Conservation (phyloP, 1,284 basidiomycete genomes). For the Hortiboletus rubellus region DNA sequence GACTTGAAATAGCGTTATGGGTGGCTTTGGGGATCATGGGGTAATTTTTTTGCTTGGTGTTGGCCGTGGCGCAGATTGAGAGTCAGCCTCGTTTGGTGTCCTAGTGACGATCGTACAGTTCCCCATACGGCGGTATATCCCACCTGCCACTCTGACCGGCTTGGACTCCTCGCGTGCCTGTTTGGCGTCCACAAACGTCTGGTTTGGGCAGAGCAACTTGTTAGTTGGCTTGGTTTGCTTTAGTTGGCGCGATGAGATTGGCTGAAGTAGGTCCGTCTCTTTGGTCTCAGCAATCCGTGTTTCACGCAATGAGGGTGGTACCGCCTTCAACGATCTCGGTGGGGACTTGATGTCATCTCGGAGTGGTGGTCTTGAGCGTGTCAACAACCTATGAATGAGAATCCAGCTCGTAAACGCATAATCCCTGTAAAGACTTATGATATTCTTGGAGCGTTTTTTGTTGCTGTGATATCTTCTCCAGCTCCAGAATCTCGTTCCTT, state of each 20-base stretch:
- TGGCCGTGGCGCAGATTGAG: slow-evolving; percentile 8
- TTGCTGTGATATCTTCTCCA: slow-evolving; percentile 39
- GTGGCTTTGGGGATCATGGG: slow-evolving; percentile 25
- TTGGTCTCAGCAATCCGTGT: background rate
- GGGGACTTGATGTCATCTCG: slow-evolving; percentile 61
- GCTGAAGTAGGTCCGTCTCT: slow-evolving; percentile 24
- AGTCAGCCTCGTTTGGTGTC: slow-evolving; percentile 2
- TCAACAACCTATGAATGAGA: slow-evolving; percentile 13
- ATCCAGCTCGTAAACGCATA: slow-evolving; percentile 1
- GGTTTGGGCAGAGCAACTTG: slow-evolving; percentile 21
- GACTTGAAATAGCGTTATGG: slow-evolving; percentile 54
- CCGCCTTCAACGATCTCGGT: slow-evolving; percentile 61
- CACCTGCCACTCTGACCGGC: slow-evolving; percentile 52
- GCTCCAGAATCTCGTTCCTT: slow-evolving; percentile 53
- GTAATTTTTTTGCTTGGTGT: slow-evolving; percentile 4
- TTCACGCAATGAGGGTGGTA: slow-evolving; percentile 2
- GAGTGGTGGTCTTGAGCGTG: slow-evolving; percentile 13
- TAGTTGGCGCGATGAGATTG: slow-evolving; percentile 31
- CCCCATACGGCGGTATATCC: slow-evolving; percentile 58
- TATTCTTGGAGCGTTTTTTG: slow-evolving; percentile 29
- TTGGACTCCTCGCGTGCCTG: slow-evolving; percentile 47
- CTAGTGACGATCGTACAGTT: slow-evolving; percentile 46
- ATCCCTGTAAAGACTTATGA: slow-evolving; percentile 13
- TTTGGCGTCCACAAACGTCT: slow-evolving; percentile 56
- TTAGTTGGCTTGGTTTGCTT: slow-evolving; percentile 8